These are phyloP conservation scores for Adansonia madagascariensis DNA, from an alignment of 441 rosid species.

Conservation along the genomic window DNA sequence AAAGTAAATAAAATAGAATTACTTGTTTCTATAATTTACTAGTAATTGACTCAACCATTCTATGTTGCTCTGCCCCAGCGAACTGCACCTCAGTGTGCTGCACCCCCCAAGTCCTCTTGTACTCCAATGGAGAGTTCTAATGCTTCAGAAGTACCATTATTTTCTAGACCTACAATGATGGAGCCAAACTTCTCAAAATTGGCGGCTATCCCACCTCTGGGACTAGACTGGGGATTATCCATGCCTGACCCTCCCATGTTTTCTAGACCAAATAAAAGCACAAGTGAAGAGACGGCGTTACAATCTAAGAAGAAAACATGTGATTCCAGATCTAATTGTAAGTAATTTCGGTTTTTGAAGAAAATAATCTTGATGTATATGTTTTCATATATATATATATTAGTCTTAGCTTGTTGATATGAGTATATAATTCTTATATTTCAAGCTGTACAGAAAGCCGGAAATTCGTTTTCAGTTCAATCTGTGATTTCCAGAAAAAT, in stretches of 20 bases:
- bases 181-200: constrained; percentile 34
- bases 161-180: constrained; percentile 48
- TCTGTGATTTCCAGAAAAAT: not conserved
- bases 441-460: not conserved
- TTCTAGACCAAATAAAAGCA: constrained; percentile 44
- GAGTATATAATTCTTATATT: not conserved
- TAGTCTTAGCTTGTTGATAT: not conserved
- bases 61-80: not conserved
- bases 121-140: constrained; percentile 29
- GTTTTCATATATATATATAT: not conserved
- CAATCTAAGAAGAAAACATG: constrained; percentile 20
- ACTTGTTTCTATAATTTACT: constrained; percentile 12
- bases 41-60: constrained; percentile 14
- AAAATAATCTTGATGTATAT: not conserved
- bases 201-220: constrained; percentile 24
- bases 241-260: constrained; percentile 47
- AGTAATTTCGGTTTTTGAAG: constrained; percentile 17
- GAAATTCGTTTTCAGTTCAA: not conserved
- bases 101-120: constrained; percentile 30
- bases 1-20: too few relatives aligned
- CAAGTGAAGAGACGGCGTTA: constrained; percentile 24
- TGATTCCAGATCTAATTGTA: constrained; percentile 34
- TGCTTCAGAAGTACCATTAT: constrained; percentile 43
- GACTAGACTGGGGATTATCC: constrained; percentile 27
- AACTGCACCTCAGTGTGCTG: not conserved